A percentile compares a stretch with the other conserved stretches of the same genome.
phyloP scores from a whole-genome alignment of 1,139 yeast genomes.

The Schwanniomyces etchellsii region DNA sequence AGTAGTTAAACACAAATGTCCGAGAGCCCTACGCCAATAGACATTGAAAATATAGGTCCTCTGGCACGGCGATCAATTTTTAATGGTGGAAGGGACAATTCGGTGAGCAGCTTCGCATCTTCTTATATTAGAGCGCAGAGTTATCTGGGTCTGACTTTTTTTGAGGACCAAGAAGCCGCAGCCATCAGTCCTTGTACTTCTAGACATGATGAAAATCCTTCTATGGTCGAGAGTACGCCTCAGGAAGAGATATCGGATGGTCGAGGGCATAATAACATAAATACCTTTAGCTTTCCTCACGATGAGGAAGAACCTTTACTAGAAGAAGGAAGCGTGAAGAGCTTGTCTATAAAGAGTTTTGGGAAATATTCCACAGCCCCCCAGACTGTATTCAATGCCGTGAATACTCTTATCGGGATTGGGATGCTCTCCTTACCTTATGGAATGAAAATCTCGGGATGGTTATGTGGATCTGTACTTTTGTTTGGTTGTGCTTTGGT shows the following conservation, averaged over 20 bases:
- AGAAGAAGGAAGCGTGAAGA: conserved; percentile 6
- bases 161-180: conserved; percentile 13
- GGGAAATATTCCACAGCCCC: conserved; percentile 56
- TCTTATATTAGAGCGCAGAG: conserved; percentile 77
- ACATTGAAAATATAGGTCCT: too few species aligned
- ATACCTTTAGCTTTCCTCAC: conserved; percentile 10
- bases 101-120: conserved; percentile 72
- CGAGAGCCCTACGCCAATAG: too few species aligned
- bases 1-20: too few species aligned
- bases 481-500: conserved; percentile 52
- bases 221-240: background rate
- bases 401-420: conserved; percentile 80
- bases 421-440: conserved; percentile 81
- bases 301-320: conserved; percentile 14
- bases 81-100: conserved; percentile 51
- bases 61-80: conserved; percentile 19
- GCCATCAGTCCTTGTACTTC: conserved; percentile 3
- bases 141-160: conserved; percentile 23
- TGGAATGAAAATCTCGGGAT: conserved; percentile 75
- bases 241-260: background rate
- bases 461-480: conserved; percentile 60
- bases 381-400: conserved; percentile 83
- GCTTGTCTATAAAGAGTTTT: conserved; percentile 5
- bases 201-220: background rate
- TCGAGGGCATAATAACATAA: conserved; percentile 10